Percentiles rank a stretch among this genome's conserved stretches.
These are phyloP conservation scores for Geopyxis carbonaria DNA, from an alignment of 495 filamentous ascomycete species.

Conservation along the genomic window DNA sequence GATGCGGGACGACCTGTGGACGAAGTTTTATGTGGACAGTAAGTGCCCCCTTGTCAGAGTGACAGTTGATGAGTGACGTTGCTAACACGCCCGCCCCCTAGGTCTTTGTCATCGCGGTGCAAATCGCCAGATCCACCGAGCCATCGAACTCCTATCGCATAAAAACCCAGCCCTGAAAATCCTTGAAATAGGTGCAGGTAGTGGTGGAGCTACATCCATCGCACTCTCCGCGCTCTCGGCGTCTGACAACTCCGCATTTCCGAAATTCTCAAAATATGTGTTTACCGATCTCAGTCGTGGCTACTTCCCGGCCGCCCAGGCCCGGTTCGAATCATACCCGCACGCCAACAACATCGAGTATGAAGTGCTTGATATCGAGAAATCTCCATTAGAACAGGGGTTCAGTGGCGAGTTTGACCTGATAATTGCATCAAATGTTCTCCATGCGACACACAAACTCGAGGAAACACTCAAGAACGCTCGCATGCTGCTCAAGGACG, in stretches of 20 bases:
- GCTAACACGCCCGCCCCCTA: too few relatives aligned
- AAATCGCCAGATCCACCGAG: too few relatives aligned
- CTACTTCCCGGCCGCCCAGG: conserved; percentile 6
- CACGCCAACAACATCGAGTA: conserved; percentile 2
- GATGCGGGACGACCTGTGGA: too few relatives aligned
- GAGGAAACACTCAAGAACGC: conserved; percentile 29
- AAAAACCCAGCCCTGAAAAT: too few relatives aligned
- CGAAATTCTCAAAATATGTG: conserved; percentile 2
- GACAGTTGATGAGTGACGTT: too few relatives aligned
- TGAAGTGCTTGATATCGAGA: conserved; percentile 26
- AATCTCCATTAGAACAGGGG: conserved; percentile 29
- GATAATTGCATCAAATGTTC: conserved; percentile 29
- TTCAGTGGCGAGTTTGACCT: conserved; percentile 35
- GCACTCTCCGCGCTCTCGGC: conserved; percentile 1
- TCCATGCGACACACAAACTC: conserved; percentile 34
- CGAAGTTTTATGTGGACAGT: too few relatives aligned
- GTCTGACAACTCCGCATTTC: neutral
- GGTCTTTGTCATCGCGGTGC: too few relatives aligned
- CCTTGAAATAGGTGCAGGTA: conserved; percentile 11
- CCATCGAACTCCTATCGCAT: too few relatives aligned
- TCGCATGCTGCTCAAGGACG: conserved; percentile 31
- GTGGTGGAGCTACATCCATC: conserved; percentile 4
- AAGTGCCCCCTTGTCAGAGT: too few relatives aligned
- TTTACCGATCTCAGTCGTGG: conserved; percentile 9
- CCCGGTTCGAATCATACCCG: neutral